These are phyloP conservation scores for Rhizopogon vulgaris DNA, from an alignment of 768 basidiomycete genomes.

Conservation along the genomic window DNA sequence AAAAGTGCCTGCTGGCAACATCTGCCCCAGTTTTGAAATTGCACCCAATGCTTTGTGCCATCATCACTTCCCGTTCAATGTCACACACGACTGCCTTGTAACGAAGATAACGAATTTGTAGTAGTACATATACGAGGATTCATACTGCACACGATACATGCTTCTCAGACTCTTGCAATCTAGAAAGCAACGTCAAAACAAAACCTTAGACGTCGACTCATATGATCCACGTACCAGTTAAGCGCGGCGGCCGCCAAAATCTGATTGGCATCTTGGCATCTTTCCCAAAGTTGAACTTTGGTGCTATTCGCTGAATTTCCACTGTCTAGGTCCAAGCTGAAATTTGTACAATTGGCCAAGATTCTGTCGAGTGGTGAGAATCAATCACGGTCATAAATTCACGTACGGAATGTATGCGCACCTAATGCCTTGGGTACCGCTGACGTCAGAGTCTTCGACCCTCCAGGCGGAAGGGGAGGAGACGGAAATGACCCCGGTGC, in stretches of 20 bases:
- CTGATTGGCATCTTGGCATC: constrained; percentile 47
- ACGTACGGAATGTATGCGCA: constrained; percentile 16
- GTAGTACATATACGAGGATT: no score
- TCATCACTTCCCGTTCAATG: no score
- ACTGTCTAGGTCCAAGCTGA: constrained; percentile 41
- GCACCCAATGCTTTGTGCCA: no score
- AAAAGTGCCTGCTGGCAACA: no score
- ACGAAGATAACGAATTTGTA: no score
- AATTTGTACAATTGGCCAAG: constrained; percentile 35
- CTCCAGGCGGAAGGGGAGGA: constrained; percentile 39
- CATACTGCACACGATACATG: no score
- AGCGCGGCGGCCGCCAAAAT: constrained; percentile 37
- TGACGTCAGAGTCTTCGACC: constrained; percentile 39
- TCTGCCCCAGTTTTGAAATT: no score
- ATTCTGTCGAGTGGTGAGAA: constrained; percentile 28
- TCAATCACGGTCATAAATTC: neutral
- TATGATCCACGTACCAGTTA: neutral
- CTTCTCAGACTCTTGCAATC: neutral
- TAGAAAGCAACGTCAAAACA: neutral
- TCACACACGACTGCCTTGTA: no score
- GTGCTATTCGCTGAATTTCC: constrained; percentile 42
- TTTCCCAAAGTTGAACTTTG: constrained; percentile 40
- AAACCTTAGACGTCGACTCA: neutral
- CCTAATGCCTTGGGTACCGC: constrained; percentile 35
- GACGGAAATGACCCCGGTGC: constrained; percentile 33